Evolutionary conservation across 371 early-diverging fungal genomes (phyloP).

Genomic region (Parasitella parasitica): DNA sequence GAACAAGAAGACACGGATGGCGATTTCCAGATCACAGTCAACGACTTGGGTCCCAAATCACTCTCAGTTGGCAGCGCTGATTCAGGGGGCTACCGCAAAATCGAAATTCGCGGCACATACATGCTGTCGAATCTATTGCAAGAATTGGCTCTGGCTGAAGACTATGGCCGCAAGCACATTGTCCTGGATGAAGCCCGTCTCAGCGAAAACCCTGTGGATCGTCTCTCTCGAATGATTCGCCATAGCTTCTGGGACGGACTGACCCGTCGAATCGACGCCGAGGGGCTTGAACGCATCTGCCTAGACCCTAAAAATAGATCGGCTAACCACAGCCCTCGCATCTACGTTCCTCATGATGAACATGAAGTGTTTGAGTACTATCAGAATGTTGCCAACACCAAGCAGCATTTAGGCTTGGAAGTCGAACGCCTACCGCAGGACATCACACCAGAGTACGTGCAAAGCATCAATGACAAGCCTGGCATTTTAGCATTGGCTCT

Average conservation of each 20-base stretch:
- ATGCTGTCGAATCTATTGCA: constrained; percentile 90
- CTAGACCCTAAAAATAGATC: constrained; percentile 85
- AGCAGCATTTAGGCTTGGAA: constrained; percentile 68
- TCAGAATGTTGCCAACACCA: constrained; percentile 52
- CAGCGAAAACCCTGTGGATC: constrained; percentile 87
- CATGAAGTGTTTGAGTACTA: constrained; percentile 75
- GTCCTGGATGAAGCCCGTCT: constrained; percentile 80
- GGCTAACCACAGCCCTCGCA: constrained; percentile 68
- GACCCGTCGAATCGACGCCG: constrained; percentile 87
- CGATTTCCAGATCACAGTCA: constrained; percentile 88
- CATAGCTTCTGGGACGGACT: constrained; percentile 91
- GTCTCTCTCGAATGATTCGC: constrained; percentile 86
- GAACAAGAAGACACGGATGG: constrained; percentile 93
- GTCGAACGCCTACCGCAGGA: constrained; percentile 78
- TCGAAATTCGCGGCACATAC: constrained; percentile 89
- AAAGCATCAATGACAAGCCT: constrained; percentile 77
- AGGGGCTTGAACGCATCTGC: constrained; percentile 84
- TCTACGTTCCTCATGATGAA: constrained; percentile 86
- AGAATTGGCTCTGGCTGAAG: constrained; percentile 86
- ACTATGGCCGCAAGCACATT: constrained; percentile 75
- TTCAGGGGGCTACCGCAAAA: constrained; percentile 77
- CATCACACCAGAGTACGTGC: constrained; percentile 86
- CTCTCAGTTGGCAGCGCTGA: constrained; percentile 80
- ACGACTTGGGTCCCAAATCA: constrained; percentile 86
- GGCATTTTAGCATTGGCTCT: constrained; percentile 86